Evolutionary conservation across 306 rosid genomes (phyloP).

Genomic region (Ceratonia siliqua): DNA sequence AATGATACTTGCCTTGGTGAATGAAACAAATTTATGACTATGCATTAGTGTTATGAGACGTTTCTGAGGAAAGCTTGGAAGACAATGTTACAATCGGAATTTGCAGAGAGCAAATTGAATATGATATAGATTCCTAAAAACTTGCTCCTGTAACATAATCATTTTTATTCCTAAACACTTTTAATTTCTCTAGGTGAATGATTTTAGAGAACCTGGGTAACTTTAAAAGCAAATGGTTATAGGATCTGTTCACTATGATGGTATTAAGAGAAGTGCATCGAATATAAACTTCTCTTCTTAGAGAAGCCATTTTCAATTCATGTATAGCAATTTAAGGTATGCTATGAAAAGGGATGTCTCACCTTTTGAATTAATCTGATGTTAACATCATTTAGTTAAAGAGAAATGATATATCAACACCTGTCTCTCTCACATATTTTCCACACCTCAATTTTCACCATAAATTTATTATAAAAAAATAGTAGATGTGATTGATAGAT

Average conservation of each 20-base stretch:
- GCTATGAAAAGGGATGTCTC: background rate
- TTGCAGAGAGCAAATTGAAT: slow-evolving; percentile 10
- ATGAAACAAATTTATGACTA: background rate
- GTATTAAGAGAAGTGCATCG: background rate
- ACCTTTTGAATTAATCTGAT: background rate
- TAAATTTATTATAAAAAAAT: no score
- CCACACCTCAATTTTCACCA: no score
- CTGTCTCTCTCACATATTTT: no score
- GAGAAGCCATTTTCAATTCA: background rate
- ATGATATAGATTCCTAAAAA: background rate
- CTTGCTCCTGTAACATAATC: background rate
- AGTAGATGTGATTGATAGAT: no score
- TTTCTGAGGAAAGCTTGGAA: background rate
- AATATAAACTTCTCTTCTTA: background rate
- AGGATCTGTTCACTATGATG: background rate
- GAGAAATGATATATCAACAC: no score
- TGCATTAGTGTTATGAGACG: slow-evolving; percentile 2
- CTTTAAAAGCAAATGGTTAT: background rate
- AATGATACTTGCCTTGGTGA: slow-evolving; percentile 28
- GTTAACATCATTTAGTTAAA: background rate
- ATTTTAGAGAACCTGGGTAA: background rate
- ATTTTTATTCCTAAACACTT: no score
- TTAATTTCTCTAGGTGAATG: background rate
- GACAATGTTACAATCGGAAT: background rate
- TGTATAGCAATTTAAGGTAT: background rate